These are phyloP conservation scores for Paecilomyces dactylethromorphus DNA, from an alignment of 2,329 filamentous ascomycete genomes.

Conservation along the genomic window DNA sequence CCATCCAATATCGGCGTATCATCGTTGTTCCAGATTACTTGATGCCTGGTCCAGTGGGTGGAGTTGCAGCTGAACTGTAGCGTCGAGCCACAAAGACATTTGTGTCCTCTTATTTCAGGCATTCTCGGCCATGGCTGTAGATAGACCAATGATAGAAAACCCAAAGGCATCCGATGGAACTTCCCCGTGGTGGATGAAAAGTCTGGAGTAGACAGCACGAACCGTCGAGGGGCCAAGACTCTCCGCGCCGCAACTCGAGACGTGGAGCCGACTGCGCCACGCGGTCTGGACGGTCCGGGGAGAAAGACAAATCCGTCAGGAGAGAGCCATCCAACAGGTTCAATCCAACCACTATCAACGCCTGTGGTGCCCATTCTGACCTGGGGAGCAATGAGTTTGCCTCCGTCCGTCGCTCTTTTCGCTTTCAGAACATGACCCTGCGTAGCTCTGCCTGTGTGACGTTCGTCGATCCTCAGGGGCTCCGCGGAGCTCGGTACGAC, in stretches of 20 bases:
- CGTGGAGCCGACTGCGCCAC: conserved; percentile 1
- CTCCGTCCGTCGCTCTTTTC: conserved; percentile 23
- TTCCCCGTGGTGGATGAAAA: neutral
- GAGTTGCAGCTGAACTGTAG: too few relatives aligned
- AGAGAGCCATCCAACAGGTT: neutral
- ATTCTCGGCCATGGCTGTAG: too few relatives aligned
- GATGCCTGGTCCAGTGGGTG: too few relatives aligned
- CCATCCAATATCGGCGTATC: too few relatives aligned
- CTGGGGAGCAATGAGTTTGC: conserved; percentile 17
- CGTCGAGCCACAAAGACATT: too few relatives aligned
- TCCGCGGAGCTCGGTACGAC: conserved; percentile 22
- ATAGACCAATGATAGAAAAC: too few relatives aligned
- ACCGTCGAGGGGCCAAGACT: neutral
- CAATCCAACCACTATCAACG: neutral
- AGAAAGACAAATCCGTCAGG: neutral
- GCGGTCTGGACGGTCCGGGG: neutral
- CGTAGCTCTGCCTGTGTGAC: conserved; percentile 20
- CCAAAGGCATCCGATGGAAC: neutral
- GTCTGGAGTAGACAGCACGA: neutral
- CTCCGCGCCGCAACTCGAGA: neutral
- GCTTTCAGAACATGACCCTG: conserved; percentile 33
- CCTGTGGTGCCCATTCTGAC: neutral
- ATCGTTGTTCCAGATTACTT: too few relatives aligned
- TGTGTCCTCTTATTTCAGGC: too few relatives aligned
- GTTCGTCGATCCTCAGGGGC: conserved; percentile 22